Conservation (phyloP, 164 flowering plant species). For the Vitis amurensis region DNA sequence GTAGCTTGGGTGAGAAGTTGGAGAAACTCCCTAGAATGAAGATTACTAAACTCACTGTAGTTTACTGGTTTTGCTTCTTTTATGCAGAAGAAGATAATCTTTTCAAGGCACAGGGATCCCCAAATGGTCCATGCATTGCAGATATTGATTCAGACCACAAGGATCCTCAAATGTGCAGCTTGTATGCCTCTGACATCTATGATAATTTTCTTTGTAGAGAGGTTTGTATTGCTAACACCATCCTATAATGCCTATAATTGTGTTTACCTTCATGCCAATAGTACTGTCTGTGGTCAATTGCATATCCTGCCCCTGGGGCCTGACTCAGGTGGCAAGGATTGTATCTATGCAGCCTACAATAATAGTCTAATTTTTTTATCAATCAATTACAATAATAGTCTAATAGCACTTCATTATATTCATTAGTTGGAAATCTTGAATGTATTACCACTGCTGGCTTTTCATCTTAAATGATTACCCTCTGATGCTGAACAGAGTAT, state of each 20-base stretch:
- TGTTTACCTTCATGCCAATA: background rate
- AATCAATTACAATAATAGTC: background rate
- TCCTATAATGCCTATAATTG: background rate
- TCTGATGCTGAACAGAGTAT: background rate
- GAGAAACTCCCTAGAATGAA: no score
- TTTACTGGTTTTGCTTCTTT: slow-evolving; percentile 4
- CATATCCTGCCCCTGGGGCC: background rate
- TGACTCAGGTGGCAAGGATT: no score
- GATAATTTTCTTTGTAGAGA: slow-evolving; percentile 28
- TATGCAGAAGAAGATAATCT: slow-evolving; percentile 29
- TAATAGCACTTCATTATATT: background rate
- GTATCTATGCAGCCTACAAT: background rate
- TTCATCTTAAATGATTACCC: background rate
- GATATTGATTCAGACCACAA: slow-evolving; percentile 46
- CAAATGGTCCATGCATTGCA: slow-evolving; percentile 16
- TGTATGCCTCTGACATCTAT: slow-evolving; percentile 51
- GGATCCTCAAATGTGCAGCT: slow-evolving; percentile 48
- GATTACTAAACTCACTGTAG: no score
- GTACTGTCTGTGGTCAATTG: background rate
- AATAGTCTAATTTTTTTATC: background rate
- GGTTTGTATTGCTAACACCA: slow-evolving; percentile 31
- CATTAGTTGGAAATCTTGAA: background rate
- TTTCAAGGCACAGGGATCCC: slow-evolving; percentile 11
- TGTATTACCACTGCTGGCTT: background rate
- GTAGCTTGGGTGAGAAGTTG: no score